These are phyloP conservation scores for Crithidia brevicula DNA, from an alignment of 208 protist species.

Conservation along the genomic window DNA sequence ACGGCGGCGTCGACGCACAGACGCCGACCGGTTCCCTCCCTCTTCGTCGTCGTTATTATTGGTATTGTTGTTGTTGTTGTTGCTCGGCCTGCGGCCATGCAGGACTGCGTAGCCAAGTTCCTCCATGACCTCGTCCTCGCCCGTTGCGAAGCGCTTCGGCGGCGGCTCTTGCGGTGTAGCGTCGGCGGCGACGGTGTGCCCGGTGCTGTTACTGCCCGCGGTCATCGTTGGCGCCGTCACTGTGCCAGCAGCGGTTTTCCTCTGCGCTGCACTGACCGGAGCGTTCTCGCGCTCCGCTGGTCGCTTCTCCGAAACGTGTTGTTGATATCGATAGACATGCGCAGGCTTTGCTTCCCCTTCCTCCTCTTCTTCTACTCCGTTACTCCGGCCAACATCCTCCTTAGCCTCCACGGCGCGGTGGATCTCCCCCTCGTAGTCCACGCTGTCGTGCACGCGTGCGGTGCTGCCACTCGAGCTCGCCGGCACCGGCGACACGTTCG, in stretches of 20 bases:
- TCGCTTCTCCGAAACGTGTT: not conserved
- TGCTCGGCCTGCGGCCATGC: not conserved
- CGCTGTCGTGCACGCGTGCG: slow-evolving; percentile 14
- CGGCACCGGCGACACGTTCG: slow-evolving; percentile 3
- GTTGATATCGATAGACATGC: too few relatives aligned
- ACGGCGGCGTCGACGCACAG: slow-evolving; percentile 2
- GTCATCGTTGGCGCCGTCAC: slow-evolving; percentile 13
- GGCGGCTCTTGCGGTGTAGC: slow-evolving; percentile 28
- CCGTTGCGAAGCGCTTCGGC: slow-evolving; percentile 33
- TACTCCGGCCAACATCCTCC: not conserved
- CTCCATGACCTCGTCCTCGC: slow-evolving; percentile 16
- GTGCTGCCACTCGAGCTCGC: not conserved
- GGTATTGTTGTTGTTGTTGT: not conserved
- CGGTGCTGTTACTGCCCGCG: slow-evolving; percentile 9
- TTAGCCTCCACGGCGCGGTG: slow-evolving; percentile 2
- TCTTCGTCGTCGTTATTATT: slow-evolving; percentile 3
- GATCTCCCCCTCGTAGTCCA: slow-evolving; percentile 29
- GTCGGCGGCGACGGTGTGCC: slow-evolving; percentile 5
- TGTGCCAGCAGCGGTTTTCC: not conserved
- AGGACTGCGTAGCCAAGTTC: slow-evolving; percentile 8
- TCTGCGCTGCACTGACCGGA: not conserved
- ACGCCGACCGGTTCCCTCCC: not conserved
- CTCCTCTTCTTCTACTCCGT: not conserved
- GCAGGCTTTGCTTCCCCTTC: not conserved
- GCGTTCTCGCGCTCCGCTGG: not conserved